These are phyloP conservation scores for Pythium folliculosum DNA, from an alignment of 352 stramenopile genomes.

Conservation along the genomic window DNA sequence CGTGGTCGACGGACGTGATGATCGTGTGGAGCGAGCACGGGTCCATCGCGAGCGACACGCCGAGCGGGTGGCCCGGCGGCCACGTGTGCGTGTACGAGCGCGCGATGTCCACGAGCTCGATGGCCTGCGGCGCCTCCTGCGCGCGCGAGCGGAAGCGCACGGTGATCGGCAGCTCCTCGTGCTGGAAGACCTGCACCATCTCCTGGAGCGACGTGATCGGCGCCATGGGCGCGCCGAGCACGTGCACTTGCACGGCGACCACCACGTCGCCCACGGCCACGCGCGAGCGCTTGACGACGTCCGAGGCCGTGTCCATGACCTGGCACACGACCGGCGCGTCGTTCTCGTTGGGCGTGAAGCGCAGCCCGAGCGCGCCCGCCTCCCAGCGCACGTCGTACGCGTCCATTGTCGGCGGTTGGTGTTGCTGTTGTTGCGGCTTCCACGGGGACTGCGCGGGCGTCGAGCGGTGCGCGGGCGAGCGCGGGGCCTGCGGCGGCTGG, in stretches of 20 bases:
- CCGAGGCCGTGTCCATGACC: slow-evolving; percentile 47
- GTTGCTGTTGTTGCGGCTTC: slow-evolving; percentile 1
- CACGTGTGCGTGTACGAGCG: slow-evolving; percentile 61
- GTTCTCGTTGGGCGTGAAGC: slow-evolving; percentile 74
- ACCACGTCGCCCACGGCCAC: slow-evolving; percentile 68
- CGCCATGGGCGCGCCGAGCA: slow-evolving; percentile 34
- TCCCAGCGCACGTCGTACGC: slow-evolving; percentile 68
- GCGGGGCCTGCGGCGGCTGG: slow-evolving; percentile 5
- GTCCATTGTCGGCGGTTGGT: neutral
- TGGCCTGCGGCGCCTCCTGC: slow-evolving; percentile 38
- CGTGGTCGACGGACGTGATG: slow-evolving; percentile 63
- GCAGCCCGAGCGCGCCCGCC: slow-evolving; percentile 51
- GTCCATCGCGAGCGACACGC: slow-evolving; percentile 79
- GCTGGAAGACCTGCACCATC: slow-evolving; percentile 52
- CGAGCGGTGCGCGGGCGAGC: neutral
- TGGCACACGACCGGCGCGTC: slow-evolving; percentile 74
- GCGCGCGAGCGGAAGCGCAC: slow-evolving; percentile 66
- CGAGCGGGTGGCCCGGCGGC: slow-evolving; percentile 47
- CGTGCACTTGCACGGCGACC: slow-evolving; percentile 51
- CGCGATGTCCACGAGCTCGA: slow-evolving; percentile 44
- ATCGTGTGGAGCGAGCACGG: slow-evolving; percentile 69
- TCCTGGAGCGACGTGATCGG: slow-evolving; percentile 46
- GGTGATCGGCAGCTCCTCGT: slow-evolving; percentile 54
- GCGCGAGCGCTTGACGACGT: slow-evolving; percentile 50
- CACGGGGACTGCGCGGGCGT: neutral